A percentile compares a stretch with the other conserved stretches of the same genome.
Evolutionary conservation across 176 grass and related monocot genomes (phyloP).

Genomic region (Paspalum vaginatum): DNA sequence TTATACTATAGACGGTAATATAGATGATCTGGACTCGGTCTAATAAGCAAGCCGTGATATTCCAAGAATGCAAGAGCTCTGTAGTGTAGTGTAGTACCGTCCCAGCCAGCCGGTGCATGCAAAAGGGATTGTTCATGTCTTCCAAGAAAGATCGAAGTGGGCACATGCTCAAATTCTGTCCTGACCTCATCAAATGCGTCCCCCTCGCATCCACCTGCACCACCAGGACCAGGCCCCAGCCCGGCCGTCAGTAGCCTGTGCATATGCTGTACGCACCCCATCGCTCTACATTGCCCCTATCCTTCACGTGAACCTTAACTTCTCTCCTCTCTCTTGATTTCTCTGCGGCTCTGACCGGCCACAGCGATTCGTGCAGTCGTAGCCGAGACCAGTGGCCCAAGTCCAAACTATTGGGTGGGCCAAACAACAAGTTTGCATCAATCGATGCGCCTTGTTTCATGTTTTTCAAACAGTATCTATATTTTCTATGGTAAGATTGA

Average conservation of each 20-base stretch:
- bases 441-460: too few species aligned
- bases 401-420: too few species aligned
- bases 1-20: too few species aligned
- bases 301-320: conserved; percentile 36
- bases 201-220: neutral
- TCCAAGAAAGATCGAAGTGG: conserved; percentile 48
- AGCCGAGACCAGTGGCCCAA: conserved; percentile 15
- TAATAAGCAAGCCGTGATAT: too few species aligned
- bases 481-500: too few species aligned
- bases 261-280: too few species aligned
- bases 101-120: neutral
- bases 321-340: neutral
- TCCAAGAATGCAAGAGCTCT: too few species aligned
- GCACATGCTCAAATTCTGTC: conserved; percentile 40
- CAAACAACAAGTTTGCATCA: neutral
- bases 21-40: too few species aligned
- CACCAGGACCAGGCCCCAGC: too few species aligned
- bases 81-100: too few species aligned
- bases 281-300: neutral
- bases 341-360: neutral
- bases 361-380: conserved; percentile 14
- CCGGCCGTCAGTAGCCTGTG: too few species aligned
- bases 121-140: conserved; percentile 53
- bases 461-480: too few species aligned
- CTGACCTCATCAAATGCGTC: conserved; percentile 32